Percentiles rank a stretch among this genome's conserved stretches.
Conservation (phyloP, 768 basidiomycete genomes). For the Russula dissimulans region DNA sequence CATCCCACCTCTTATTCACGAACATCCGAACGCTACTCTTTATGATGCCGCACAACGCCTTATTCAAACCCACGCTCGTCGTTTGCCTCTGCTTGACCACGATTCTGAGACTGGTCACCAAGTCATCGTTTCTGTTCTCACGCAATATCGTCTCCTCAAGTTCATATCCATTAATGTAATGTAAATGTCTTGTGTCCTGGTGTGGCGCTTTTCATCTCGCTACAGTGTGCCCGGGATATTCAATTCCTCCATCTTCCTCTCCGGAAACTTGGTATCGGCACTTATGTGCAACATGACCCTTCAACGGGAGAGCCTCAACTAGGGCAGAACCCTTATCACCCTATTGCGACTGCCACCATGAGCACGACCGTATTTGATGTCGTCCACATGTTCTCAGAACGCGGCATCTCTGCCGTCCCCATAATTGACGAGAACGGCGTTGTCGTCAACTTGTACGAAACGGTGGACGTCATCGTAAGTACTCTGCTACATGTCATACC, state of each 20-base stretch:
- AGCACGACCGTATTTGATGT: conserved; percentile 94
- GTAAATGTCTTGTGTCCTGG: conserved; percentile 13
- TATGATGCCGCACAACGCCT: conserved; percentile 85
- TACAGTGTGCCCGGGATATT: conserved; percentile 78
- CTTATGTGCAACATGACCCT: conserved; percentile 59
- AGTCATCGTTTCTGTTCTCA: conserved; percentile 90
- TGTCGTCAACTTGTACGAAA: conserved; percentile 95
- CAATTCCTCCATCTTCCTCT: conserved; percentile 71
- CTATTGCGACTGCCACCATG: conserved; percentile 86
- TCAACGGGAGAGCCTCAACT: conserved; percentile 38
- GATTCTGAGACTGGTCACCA: conserved; percentile 93
- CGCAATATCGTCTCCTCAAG: conserved; percentile 96
- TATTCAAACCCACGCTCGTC: conserved; percentile 91
- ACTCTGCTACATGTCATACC: neutral
- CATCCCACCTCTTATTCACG: conserved; percentile 80
- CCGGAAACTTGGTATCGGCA: conserved; percentile 85
- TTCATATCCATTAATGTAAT: conserved; percentile 95
- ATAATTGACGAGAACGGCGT: conserved; percentile 89
- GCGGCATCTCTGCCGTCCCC: conserved; percentile 92
- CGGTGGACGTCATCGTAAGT: conserved; percentile 95
- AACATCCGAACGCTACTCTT: conserved; percentile 80
- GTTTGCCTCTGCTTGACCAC: conserved; percentile 86
- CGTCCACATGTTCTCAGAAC: conserved; percentile 96
- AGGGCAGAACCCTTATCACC: conserved; percentile 68
- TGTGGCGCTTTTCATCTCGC: neutral